Base-by-base conservation (phyloP, 2,329 filamentous ascomycete species). In the Apiospora koreana region DNA sequence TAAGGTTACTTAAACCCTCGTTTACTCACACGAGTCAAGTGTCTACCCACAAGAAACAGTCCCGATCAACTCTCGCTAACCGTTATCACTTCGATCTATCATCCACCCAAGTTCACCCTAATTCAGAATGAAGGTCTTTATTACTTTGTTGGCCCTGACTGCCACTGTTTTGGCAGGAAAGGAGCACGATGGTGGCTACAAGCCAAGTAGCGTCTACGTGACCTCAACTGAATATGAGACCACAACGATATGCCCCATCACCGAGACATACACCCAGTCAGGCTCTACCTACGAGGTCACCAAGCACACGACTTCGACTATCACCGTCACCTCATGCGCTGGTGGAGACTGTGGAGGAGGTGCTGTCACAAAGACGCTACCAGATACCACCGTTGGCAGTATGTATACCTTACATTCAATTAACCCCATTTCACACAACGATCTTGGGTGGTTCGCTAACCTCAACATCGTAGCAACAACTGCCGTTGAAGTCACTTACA, bases 201-300 rank as follows among this genome's bases (percentile, higher is more conserved):
- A 41, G 41, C 41, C 28, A 28, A 18, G 41, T 31, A 25, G 23
- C 14, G 41, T n/a, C 23, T 54, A 48, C 43, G 69, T 72, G 58
- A 77, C 76, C 12, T 71, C 70, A 21, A 78, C 76, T 2, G 83
- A 79, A 69, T 84, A 84, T 71, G 81, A 80, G 65, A 84, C 81
- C 28, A 80, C 82, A 16, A 85, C 83, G 4, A 79, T 83, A 67
- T 86, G 85, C 75, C 84, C 85, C 48, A 21, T 67, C 31, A 64
- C 28, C 28, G 35, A 9, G 23, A 69, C 75, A 75, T 31, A 78
- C 69, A 71, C 72, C 68, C 68, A 70, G 23, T 72, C 38, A 82
- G 81, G 67, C 42, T 68, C 67, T 28, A 85, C 84, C 25, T 82
- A 84, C 69, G 78, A 78, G 23, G 78, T 81, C 58, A 86, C 84